Evolutionary conservation across 306 rosid genomes (phyloP).

Genomic region (Begonia fuchsioides): DNA sequence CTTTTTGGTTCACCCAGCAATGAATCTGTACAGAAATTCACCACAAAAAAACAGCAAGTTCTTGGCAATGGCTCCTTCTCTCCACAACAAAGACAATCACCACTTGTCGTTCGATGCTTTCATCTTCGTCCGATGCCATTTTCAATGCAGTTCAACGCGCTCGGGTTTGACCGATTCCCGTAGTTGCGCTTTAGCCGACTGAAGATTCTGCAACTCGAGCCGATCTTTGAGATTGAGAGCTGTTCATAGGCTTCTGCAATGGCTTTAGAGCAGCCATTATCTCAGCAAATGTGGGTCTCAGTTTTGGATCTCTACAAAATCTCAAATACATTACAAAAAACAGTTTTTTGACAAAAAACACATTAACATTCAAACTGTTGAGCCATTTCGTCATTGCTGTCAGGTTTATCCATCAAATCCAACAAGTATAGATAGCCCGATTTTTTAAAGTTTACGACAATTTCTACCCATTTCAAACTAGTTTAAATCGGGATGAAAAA

Average conservation of each 20-base stretch:
- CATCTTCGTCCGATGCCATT: conserved; percentile 27
- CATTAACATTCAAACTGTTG: too few species aligned
- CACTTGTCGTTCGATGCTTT: conserved; percentile 23
- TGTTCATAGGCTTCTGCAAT: conserved; percentile 51
- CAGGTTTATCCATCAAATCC: too few species aligned
- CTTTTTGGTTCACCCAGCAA: too few species aligned
- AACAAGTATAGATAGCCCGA: too few species aligned
- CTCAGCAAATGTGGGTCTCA: conserved; percentile 87
- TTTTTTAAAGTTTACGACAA: too few species aligned
- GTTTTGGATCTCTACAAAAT: conserved; percentile 60
- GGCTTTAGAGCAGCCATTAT: conserved; percentile 85
- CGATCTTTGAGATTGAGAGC: conserved; percentile 42
- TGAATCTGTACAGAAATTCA: too few species aligned
- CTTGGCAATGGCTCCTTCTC: conserved; percentile 20
- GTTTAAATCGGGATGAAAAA: too few species aligned
- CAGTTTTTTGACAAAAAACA: too few species aligned
- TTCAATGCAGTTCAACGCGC: conserved; percentile 8
- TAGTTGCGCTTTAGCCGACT: conserved; percentile 19
- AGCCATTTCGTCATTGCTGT: too few species aligned
- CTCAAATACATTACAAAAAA: conserved; percentile 4
- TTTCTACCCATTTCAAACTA: too few species aligned
- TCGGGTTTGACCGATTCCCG: neutral
- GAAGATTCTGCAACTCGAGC: conserved; percentile 26
- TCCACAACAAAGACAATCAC: conserved; percentile 19
- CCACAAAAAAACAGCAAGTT: too few species aligned